Conservation (phyloP, 139 green algal species). For the Coelastrella sp. region DNA sequence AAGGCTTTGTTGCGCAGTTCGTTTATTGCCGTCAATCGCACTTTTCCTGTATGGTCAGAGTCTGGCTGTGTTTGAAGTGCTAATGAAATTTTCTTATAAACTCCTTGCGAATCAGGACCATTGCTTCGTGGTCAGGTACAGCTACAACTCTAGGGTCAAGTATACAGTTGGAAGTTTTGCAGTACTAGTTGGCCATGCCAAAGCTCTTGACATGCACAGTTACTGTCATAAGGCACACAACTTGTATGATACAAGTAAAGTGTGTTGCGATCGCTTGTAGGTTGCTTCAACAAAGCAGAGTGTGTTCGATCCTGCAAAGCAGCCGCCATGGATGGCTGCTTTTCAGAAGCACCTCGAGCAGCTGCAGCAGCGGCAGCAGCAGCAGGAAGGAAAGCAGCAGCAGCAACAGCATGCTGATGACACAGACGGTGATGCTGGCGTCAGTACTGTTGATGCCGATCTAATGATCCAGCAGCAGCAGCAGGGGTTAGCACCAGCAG, state of each 20-base stretch:
- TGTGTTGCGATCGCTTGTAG: background rate
- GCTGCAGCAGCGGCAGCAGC: background rate
- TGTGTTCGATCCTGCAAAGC: slow-evolving; percentile 36
- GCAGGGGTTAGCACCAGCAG: slow-evolving; percentile 28
- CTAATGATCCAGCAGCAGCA: background rate
- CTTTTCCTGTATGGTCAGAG: too few species aligned
- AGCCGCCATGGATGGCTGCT: background rate
- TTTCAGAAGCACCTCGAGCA: background rate
- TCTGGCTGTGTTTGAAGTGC: too few species aligned
- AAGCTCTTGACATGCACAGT: too few species aligned
- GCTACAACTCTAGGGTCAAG: too few species aligned
- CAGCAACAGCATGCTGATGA: slow-evolving; percentile 16
- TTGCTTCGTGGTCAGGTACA: too few species aligned
- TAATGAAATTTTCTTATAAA: too few species aligned
- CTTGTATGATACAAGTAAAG: background rate
- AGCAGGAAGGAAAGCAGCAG: slow-evolving; percentile 24
- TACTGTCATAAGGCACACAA: too few species aligned
- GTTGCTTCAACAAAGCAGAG: slow-evolving; percentile 22
- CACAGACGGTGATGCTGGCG: background rate
- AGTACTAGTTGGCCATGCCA: too few species aligned
- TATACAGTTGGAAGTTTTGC: too few species aligned
- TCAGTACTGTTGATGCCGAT: background rate
- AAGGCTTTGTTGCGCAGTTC: too few species aligned
- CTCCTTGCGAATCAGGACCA: too few species aligned
- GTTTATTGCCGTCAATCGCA: too few species aligned